phyloP scores from a whole-genome alignment of 768 basidiomycete species.

The Russula virescens region DNA sequence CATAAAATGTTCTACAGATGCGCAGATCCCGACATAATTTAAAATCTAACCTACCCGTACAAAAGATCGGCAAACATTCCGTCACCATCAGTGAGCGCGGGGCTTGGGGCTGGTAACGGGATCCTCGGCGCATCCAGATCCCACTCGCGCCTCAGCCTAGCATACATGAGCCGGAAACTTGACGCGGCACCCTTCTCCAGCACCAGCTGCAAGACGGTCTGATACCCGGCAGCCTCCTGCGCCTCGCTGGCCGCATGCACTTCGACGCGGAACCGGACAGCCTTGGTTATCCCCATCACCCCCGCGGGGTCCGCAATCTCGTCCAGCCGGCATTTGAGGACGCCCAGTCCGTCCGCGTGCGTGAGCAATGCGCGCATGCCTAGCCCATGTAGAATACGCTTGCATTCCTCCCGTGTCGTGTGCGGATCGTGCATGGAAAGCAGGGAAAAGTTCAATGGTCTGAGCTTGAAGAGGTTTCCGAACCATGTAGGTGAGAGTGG shows the following conservation, averaged over 20 bases:
- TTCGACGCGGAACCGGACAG: conserved; percentile 80
- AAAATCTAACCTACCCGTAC: conserved; percentile 26
- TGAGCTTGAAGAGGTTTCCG: conserved; percentile 82
- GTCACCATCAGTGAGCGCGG: conserved; percentile 28
- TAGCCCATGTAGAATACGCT: conserved; percentile 62
- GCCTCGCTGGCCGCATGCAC: conserved; percentile 42
- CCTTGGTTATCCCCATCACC: conserved; percentile 51
- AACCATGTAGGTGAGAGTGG: conserved; percentile 65
- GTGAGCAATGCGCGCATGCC: conserved; percentile 64
- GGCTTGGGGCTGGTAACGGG: conserved; percentile 28
- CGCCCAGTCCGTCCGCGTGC: conserved; percentile 54
- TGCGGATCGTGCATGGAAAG: conserved; percentile 53
- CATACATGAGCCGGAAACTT: conserved; percentile 70
- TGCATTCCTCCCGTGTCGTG: conserved; percentile 68
- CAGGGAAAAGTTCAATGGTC: conserved; percentile 54
- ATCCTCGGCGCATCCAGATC: conserved; percentile 43
- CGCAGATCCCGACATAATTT: neutral
- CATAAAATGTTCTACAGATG: conserved; percentile 12
- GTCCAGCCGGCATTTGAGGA: conserved; percentile 73
- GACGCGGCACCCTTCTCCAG: conserved; percentile 87
- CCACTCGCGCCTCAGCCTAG: conserved; percentile 64
- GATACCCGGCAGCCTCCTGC: conserved; percentile 43
- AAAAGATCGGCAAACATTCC: conserved; percentile 34
- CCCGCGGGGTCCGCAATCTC: conserved; percentile 56
- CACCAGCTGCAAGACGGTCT: conserved; percentile 57